A percentile compares a stretch with the other conserved stretches of the same genome.
These are phyloP conservation scores for Nidularia pulvinata DNA, from an alignment of 768 basidiomycete species.

Conservation along the genomic window DNA sequence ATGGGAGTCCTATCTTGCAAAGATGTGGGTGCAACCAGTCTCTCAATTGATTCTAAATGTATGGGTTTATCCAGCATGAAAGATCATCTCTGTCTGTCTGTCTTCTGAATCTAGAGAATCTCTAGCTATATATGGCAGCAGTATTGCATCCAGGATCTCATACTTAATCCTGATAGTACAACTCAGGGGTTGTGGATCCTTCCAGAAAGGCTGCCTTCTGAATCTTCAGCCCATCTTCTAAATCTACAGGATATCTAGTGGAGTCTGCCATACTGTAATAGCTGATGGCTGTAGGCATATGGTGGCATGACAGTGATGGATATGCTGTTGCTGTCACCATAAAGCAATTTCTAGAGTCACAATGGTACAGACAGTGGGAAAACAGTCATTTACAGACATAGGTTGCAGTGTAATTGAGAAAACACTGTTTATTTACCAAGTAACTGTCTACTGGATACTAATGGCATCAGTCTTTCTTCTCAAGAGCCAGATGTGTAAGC, in stretches of 20 bases:
- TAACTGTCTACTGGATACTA: constrained; percentile 1
- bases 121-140: too few relatives aligned
- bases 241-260: background rate
- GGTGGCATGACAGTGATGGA: background rate
- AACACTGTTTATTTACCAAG: background rate
- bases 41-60: too few relatives aligned
- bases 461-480: background rate
- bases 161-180: too few relatives aligned
- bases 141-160: too few relatives aligned
- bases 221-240: too few relatives aligned
- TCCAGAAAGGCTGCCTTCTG: too few relatives aligned
- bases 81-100: too few relatives aligned
- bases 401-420: constrained; percentile 7
- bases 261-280: background rate
- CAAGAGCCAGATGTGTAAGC: background rate
- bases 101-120: too few relatives aligned
- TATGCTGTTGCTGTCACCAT: constrained; percentile 1
- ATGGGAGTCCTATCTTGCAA: too few relatives aligned
- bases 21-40: too few relatives aligned
- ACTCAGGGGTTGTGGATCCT: too few relatives aligned
- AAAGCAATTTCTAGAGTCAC: constrained; percentile 1
- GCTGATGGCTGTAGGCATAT: background rate
- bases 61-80: too few relatives aligned
- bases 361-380: background rate
- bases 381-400: constrained; percentile 9